Percentiles rank a stretch among this genome's conserved stretches.
Conservation (phyloP, 1,139 yeast species). For the Arxiozyma bovina region DNA sequence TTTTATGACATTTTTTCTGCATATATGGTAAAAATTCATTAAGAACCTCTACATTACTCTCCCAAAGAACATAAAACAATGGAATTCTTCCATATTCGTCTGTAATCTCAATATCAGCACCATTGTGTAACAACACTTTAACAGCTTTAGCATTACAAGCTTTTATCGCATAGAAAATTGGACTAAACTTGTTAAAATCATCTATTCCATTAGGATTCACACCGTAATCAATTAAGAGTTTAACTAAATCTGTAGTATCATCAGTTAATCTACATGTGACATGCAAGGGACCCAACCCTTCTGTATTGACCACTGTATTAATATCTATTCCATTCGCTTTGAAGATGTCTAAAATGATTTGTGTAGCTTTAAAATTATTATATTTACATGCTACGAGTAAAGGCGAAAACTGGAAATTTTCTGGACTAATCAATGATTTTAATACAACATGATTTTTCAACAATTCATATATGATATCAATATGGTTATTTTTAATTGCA, state of each 20-base stretch:
- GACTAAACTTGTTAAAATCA: conserved; percentile 88
- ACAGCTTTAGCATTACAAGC: conserved; percentile 76
- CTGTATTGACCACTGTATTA: conserved; percentile 57
- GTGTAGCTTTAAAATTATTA: conserved; percentile 67
- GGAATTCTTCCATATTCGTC: conserved; percentile 84
- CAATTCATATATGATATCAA: conserved; percentile 37
- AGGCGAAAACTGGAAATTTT: conserved; percentile 64
- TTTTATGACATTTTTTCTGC: conserved; percentile 1
- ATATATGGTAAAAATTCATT: conserved; percentile 47
- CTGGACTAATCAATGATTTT: conserved; percentile 34
- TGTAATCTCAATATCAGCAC: conserved; percentile 62
- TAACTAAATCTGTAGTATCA: conserved; percentile 59
- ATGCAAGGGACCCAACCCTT: conserved; percentile 83
- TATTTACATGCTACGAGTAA: conserved; percentile 82
- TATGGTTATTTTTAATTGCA: conserved; percentile 64
- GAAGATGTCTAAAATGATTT: conserved; percentile 40
- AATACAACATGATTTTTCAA: conserved; percentile 44
- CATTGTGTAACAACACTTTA: conserved; percentile 52
- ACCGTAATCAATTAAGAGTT: conserved; percentile 59
- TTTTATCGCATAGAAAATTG: conserved; percentile 80
- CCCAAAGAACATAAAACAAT: conserved; percentile 84
- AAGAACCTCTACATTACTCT: conserved; percentile 76
- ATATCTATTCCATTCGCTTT: conserved; percentile 23
- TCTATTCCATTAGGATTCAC: conserved; percentile 75
- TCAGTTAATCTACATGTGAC: conserved; percentile 77